Evolutionary conservation across 495 filamentous ascomycete genomes (phyloP).

Genomic region (Chaetomium tenue): DNA sequence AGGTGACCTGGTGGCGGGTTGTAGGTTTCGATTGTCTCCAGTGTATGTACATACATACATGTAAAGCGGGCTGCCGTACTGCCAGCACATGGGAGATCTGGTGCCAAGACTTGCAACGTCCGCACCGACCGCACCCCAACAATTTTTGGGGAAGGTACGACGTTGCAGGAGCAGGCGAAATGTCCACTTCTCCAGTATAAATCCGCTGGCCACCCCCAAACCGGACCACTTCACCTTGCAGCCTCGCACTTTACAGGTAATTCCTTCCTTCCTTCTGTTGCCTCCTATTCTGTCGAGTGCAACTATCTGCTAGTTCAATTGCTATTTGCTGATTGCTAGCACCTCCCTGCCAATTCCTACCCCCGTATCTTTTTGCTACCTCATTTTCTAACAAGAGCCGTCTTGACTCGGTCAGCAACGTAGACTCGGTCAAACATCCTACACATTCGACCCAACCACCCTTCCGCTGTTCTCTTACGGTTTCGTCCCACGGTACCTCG

Average conservation of each 20-base stretch:
- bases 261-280: not conserved
- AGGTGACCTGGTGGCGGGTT: too few relatives aligned
- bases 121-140: not conserved
- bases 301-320: not conserved
- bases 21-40: too few relatives aligned
- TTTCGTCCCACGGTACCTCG: slow-evolving; percentile 4
- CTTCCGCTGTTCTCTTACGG: slow-evolving; percentile 3
- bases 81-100: not conserved
- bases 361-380: not conserved
- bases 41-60: too few relatives aligned
- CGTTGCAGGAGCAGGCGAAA: slow-evolving; percentile 4
- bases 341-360: not conserved
- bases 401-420: not conserved
- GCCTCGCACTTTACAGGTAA: not conserved
- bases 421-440: not conserved
- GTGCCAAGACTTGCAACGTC: slow-evolving; percentile 1
- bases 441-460: not conserved
- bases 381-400: not conserved
- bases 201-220: not conserved
- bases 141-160: not conserved
- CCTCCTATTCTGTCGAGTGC: not conserved
- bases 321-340: not conserved
- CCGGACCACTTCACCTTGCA: not conserved
- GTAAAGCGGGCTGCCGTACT: too few relatives aligned
- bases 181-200: slow-evolving; percentile 5